Percentiles rank a stretch among this genome's conserved stretches.
These are phyloP conservation scores for Diaporthe longicolla DNA, from an alignment of 2,329 filamentous ascomycete genomes.

Conservation along the genomic window DNA sequence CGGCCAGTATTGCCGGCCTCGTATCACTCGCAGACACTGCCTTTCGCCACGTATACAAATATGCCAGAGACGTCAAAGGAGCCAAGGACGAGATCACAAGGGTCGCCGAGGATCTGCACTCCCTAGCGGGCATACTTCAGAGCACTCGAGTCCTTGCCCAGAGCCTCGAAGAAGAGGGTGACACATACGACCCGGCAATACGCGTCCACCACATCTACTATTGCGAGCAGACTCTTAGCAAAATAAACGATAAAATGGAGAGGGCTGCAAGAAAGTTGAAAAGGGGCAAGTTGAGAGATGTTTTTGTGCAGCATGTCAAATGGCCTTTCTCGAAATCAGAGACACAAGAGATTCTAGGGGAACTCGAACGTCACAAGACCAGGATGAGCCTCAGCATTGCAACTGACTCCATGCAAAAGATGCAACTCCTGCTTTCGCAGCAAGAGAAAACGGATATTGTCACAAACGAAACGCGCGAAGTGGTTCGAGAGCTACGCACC, in stretches of 20 bases:
- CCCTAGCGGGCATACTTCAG: not conserved
- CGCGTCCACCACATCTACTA: not conserved
- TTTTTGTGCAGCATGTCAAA: constrained; percentile 43
- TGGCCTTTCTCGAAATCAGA: constrained; percentile 47
- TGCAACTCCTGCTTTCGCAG: not conserved
- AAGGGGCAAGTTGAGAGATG: constrained; percentile 44
- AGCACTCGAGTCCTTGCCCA: not conserved
- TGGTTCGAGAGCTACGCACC: not conserved
- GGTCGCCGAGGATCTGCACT: not conserved
- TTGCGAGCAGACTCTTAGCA: constrained; percentile 1
- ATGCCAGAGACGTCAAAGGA: not conserved
- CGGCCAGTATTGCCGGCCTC: not conserved
- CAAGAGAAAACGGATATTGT: not conserved
- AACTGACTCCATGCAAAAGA: constrained; percentile 6
- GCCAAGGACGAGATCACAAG: not conserved
- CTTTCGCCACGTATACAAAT: constrained; percentile 8
- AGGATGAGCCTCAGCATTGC: not conserved
- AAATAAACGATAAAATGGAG: not conserved
- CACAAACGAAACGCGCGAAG: not conserved
- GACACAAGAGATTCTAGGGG: constrained; percentile 44
- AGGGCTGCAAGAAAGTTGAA: constrained; percentile 40
- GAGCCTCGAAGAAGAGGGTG: not conserved
- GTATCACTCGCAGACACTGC: not conserved
- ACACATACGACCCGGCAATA: not conserved
- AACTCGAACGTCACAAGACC: constrained; percentile 45